Evolutionary conservation across 305 asterid genomes (phyloP), one percentile per base, ranked within the genome.

Genomic region (Ilex paraguariensis): DNA sequence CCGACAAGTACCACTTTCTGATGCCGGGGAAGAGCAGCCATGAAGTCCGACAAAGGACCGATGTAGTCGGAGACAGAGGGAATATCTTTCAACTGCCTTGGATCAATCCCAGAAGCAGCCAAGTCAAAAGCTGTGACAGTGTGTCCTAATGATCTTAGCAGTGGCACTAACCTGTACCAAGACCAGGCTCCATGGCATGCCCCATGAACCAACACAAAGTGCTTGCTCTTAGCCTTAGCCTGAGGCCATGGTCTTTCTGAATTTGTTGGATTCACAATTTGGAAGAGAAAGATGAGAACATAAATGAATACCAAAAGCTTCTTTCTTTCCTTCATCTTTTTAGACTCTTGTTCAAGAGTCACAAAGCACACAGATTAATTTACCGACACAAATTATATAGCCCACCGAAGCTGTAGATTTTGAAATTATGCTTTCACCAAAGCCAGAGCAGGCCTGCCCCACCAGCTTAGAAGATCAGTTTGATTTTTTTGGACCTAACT

Each of bases 1-100:
- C 84, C 90, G 8, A 86, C 72, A 7, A 75, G 76, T 28, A 70
- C 46, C 45, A 75, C 70, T 46, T 59, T 70, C 16, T 74, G 65
- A 14, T 28, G 6, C 36, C 36, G 60, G 14, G 63, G 69, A 65
- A 46, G 17, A 15, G 69, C 31, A 30, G 63, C 57, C 69, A 75
- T 59, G 60, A 75, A 66, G 7, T 75, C 75, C 69, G 57, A 60
- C 63, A 70, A 21, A 9, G 79, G 79, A 40, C 31, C 17, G 32
- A 65, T 57, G 64, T 68, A 73, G 45, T 60, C 42, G 6, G 60
- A 59, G n/a, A 73, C 14, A 10, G 55, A 31, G 15, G 57, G 56
- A 40, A 68, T 28, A 11, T 73, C 58, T 3, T 14, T 45, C n/a
- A 64, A 51, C 58, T 54, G 64, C 10, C 53, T 61, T 0, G 61